A percentile compares a stretch with the other conserved stretches of the same genome.
phyloP scores from a whole-genome alignment of 176 grass and related monocot species.

The Elaeis guineensis region DNA sequence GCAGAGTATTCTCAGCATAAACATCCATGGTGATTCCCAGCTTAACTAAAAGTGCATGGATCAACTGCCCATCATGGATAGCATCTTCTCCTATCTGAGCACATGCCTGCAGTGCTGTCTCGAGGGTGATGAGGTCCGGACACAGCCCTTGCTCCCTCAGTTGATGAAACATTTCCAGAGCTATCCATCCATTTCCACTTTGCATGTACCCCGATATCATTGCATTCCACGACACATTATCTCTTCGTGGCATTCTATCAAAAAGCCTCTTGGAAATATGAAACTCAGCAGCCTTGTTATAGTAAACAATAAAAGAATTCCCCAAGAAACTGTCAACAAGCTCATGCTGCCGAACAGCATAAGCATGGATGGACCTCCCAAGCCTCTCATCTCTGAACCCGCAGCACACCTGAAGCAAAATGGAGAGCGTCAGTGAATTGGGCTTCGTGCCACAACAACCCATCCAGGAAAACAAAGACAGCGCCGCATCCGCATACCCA shows the following conservation, averaged over 20 bases:
- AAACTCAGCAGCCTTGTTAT: conserved; percentile 9
- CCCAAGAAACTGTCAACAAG: conserved; percentile 12
- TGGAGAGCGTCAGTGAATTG: conserved; percentile 13
- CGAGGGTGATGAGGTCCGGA: neutral
- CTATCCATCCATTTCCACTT: conserved; percentile 5
- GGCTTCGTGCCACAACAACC: conserved; percentile 2
- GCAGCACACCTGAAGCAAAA: conserved; percentile 19
- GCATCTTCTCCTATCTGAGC: conserved; percentile 10
- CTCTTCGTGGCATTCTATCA: conserved; percentile 2
- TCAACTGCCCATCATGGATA: neutral
- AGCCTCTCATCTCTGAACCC: neutral
- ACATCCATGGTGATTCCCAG: conserved; percentile 1
- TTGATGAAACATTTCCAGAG: conserved; percentile 11
- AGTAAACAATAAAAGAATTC: conserved; percentile 24
- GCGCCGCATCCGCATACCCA: neutral
- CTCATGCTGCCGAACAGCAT: conserved; percentile 9
- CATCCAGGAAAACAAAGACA: conserved; percentile 5
- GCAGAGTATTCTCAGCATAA: conserved; percentile 10
- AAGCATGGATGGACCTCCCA: conserved; percentile 5
- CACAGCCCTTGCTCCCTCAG: neutral
- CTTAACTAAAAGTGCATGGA: conserved; percentile 8
- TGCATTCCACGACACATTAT: conserved; percentile 18
- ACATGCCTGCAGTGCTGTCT: conserved; percentile 10
- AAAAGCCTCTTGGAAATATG: conserved; percentile 17
- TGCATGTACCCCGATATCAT: conserved; percentile 12